Conservation (phyloP, 306 rosid genomes). For the Vachellia pachyceras region DNA sequence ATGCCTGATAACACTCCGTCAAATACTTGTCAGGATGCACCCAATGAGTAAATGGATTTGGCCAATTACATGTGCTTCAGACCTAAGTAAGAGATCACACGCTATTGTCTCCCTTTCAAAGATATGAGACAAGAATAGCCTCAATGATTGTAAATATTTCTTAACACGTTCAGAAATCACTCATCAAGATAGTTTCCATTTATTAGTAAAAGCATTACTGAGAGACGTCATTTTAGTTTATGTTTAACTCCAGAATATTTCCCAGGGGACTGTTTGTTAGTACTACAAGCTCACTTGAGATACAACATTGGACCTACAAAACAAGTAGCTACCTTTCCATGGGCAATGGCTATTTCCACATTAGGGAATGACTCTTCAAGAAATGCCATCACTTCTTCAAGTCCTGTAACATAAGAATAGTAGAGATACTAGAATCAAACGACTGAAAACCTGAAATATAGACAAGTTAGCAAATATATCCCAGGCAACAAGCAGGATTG, state of each 20-base stretch:
- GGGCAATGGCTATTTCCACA: constrained; percentile 93
- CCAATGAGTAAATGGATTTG: not conserved
- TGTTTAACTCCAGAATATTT: not conserved
- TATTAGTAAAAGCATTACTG: constrained; percentile 3
- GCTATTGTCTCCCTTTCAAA: constrained; percentile 1
- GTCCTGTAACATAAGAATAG: constrained; percentile 64
- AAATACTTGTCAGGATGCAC: not conserved
- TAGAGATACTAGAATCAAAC: constrained; percentile 32
- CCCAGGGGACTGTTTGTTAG: constrained; percentile 24
- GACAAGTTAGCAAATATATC: constrained; percentile 24
- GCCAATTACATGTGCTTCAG: constrained; percentile 16
- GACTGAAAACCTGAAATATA: constrained; percentile 30
- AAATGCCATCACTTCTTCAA: constrained; percentile 87
- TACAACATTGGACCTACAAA: constrained; percentile 40
- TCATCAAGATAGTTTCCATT: not conserved
- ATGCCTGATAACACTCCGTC: constrained; percentile 11
- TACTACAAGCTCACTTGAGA: constrained; percentile 36
- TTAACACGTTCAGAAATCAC: constrained; percentile 6
- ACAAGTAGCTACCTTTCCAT: constrained; percentile 76
- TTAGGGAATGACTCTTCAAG: constrained; percentile 70
- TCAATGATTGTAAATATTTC: constrained; percentile 9
- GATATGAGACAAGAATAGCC: constrained; percentile 7
- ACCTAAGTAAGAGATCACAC: not conserved
- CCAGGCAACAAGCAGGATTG: constrained; percentile 3
- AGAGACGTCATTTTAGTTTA: not conserved